Evolutionary conservation across 345 rosid genomes (phyloP), one percentile per base, ranked within the genome.

Genomic region (Linum lewisii): DNA sequence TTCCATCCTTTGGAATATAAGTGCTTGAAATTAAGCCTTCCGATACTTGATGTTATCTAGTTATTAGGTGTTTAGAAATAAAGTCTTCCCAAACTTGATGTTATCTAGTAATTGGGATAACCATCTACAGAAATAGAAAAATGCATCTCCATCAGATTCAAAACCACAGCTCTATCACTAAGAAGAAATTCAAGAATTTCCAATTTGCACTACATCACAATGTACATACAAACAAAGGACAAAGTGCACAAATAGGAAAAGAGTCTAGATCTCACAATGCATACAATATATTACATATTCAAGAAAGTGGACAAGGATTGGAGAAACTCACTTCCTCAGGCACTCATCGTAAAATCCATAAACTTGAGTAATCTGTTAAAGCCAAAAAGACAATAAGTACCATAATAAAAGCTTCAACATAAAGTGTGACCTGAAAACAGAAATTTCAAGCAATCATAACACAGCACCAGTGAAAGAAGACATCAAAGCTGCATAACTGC

Each of bases 271-370:
- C n/a, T n/a, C n/a, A n/a, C n/a, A n/a, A n/a, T n/a, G n/a, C n/a
- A n/a, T n/a, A n/a, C n/a, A n/a, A n/a, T n/a, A n/a, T n/a, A n/a
- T n/a, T n/a, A n/a, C n/a, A 50, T 16, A 50, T 51, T 18, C n/a
- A n/a, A n/a, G n/a, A n/a, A n/a, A n/a, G n/a, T n/a, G n/a, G n/a
- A n/a, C n/a, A n/a, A n/a, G n/a, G n/a, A n/a, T n/a, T 18, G 58
- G 61, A 65, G 73, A 65, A 72, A 82, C 98, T 88, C 76, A 92
- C 98, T 92, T 92, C 77, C 98, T 75, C 62, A 92, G 84, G 77
- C 99, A 92, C 70, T 92, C 99, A 68, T 88, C 98, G 75, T 92
- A 92, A 75, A 92, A 92, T 42, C 98, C 98, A 86, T 92, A 88
- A 69, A 92, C 98, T 75, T 88, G 97, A 71, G 98, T 92, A 60